Conservation (phyloP, 148 eudicot genomes). For the Selenicereus undatus region DNA sequence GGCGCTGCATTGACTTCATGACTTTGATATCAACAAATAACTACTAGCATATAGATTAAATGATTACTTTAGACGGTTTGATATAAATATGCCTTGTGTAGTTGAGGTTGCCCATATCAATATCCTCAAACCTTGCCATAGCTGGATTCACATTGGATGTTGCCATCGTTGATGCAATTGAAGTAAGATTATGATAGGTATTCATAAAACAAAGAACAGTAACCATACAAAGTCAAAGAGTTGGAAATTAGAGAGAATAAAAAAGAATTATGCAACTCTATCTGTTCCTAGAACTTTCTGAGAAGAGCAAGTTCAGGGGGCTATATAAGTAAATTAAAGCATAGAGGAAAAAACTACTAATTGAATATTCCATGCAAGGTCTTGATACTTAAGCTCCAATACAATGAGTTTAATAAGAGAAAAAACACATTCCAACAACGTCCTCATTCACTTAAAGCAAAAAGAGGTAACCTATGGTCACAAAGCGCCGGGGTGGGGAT, state of each 20-base stretch:
- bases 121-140: too few relatives aligned
- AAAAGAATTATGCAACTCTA: too few relatives aligned
- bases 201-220: too few relatives aligned
- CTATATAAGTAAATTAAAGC: not conserved
- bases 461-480: not conserved
- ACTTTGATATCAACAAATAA: not conserved
- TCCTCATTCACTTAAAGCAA: not conserved
- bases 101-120: too few relatives aligned
- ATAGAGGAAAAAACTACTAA: not conserved
- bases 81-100: not conserved
- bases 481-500: not conserved
- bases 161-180: too few relatives aligned
- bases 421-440: not conserved
- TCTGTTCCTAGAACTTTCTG: not conserved
- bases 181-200: too few relatives aligned
- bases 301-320: not conserved
- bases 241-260: too few relatives aligned
- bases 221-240: too few relatives aligned
- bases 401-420: not conserved
- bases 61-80: not conserved
- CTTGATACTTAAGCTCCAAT: not conserved
- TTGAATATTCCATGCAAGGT: not conserved
- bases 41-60: not conserved
- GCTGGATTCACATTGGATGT: too few relatives aligned
- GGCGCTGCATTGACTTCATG: not conserved